Evolutionary conservation across 352 stramenopile species (phyloP).

Genomic region (Globisporangium irregulare): DNA sequence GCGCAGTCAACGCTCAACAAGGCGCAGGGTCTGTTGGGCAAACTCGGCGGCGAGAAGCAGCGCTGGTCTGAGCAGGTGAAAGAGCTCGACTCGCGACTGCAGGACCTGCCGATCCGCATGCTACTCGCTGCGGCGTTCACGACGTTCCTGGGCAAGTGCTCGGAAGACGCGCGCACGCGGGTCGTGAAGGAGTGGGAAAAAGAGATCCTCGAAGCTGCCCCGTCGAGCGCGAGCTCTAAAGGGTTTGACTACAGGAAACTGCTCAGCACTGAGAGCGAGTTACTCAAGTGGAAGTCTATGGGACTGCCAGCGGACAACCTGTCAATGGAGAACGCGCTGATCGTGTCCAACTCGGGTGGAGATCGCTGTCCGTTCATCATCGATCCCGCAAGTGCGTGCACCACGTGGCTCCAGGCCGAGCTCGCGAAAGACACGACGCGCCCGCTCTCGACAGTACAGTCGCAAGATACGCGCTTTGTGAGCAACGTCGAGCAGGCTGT

Average conservation of each 20-base stretch:
- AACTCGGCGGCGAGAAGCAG: constrained; percentile 90
- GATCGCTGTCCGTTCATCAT: constrained; percentile 93
- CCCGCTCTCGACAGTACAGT: constrained; percentile 86
- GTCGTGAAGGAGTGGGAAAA: constrained; percentile 83
- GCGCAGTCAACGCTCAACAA: constrained; percentile 91
- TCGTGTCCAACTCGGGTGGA: constrained; percentile 74
- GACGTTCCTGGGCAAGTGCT: constrained; percentile 91
- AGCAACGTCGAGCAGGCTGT: constrained; percentile 93
- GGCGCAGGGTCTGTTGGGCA: constrained; percentile 85
- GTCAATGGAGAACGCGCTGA: constrained; percentile 93
- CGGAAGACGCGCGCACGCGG: constrained; percentile 78
- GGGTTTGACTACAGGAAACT: constrained; percentile 86
- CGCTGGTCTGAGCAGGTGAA: constrained; percentile 91
- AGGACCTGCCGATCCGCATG: constrained; percentile 87
- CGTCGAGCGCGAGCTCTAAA: constrained; percentile 22
- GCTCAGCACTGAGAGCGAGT: constrained; percentile 90
- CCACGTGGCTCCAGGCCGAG: constrained; percentile 88
- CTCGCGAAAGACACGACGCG: constrained; percentile 81
- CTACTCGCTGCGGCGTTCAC: constrained; percentile 91
- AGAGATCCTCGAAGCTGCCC: constrained; percentile 41
- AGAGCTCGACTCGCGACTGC: constrained; percentile 73
- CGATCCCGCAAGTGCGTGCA: constrained; percentile 89
- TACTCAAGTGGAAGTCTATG: constrained; percentile 93
- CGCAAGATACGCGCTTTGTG: constrained; percentile 85
- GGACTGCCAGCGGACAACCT: constrained; percentile 91